Evolutionary conservation across 2,329 filamentous ascomycete species (phyloP).

Genomic region (Penicillium decumbens): DNA sequence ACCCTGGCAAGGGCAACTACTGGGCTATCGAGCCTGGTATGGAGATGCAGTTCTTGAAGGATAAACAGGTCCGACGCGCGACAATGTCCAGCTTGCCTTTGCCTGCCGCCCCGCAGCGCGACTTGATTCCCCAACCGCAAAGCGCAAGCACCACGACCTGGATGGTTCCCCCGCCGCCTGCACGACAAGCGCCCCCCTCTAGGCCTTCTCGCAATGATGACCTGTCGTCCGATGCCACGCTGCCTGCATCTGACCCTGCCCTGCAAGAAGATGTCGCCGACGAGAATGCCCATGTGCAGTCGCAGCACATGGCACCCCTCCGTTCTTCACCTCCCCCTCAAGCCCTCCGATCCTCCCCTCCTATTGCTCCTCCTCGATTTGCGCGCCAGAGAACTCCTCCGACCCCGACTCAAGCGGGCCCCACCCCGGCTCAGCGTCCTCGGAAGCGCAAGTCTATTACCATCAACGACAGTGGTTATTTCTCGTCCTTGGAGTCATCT

Average conservation of each 20-base stretch:
- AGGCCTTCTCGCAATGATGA: slow-evolving; percentile 44
- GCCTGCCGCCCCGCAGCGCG: slow-evolving; percentile 30
- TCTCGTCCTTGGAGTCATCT: slow-evolving; percentile 91
- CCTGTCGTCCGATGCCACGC: slow-evolving; percentile 71
- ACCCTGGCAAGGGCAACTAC: slow-evolving; percentile 95
- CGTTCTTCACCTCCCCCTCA: slow-evolving; percentile 49
- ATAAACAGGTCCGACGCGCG: slow-evolving; percentile 59
- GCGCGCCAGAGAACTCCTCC: slow-evolving; percentile 65
- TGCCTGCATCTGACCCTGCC: slow-evolving; percentile 64
- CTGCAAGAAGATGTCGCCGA: slow-evolving; percentile 52
- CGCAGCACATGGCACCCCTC: slow-evolving; percentile 28
- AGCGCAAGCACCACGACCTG: slow-evolving; percentile 32
- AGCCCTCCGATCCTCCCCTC: slow-evolving; percentile 82
- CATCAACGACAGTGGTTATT: slow-evolving; percentile 93
- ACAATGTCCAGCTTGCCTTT: slow-evolving; percentile 45
- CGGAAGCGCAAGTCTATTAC: slow-evolving; percentile 73
- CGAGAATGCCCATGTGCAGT: slow-evolving; percentile 34
- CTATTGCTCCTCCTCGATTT: slow-evolving; percentile 58
- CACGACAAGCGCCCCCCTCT: slow-evolving; percentile 14
- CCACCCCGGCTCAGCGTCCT: slow-evolving; percentile 60
- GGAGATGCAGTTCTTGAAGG: slow-evolving; percentile 83
- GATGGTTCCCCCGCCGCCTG: slow-evolving; percentile 31
- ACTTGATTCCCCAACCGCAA: slow-evolving; percentile 29
- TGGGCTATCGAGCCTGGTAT: slow-evolving; percentile 90
- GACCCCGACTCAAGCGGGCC: slow-evolving; percentile 62